Percentiles rank a stretch among this genome's conserved stretches.
Conservation (phyloP, 1,284 basidiomycete genomes). For the Xerocomus amazonicus region DNA sequence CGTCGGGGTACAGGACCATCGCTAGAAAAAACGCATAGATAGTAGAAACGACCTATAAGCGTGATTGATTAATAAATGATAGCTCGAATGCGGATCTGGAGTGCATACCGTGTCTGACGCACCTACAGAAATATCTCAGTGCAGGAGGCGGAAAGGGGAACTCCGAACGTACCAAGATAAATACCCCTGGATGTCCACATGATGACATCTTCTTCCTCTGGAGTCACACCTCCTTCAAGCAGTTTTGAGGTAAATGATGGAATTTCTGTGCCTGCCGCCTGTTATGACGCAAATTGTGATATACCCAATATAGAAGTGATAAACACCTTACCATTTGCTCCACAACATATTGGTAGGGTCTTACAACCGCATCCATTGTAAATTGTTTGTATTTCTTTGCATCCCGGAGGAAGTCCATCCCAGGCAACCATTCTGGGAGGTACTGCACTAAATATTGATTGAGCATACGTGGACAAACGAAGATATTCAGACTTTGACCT, state of each 20-base stretch:
- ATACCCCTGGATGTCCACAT: constrained; percentile 20
- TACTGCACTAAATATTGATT: constrained; percentile 31
- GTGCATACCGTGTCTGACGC: constrained; percentile 22
- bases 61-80: background rate
- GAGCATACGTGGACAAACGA: background rate
- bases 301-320: background rate
- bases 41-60: constrained; percentile 35
- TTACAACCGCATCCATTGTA: constrained; percentile 31
- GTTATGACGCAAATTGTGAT: background rate
- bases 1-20: constrained; percentile 25
- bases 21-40: constrained; percentile 32
- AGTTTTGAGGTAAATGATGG: constrained; percentile 37
- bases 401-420: constrained; percentile 41
- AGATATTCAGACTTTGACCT: background rate
- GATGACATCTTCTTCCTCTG: constrained; percentile 25
- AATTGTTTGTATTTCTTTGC: constrained; percentile 37
- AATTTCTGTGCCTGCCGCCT: constrained; percentile 39
- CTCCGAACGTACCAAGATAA: constrained; percentile 10
- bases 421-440: constrained; percentile 51
- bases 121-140: constrained; percentile 14
- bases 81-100: constrained; percentile 2
- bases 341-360: constrained; percentile 39
- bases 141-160: background rate
- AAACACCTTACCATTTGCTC: constrained; percentile 37
- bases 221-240: constrained; percentile 9